A percentile compares a stretch with the other conserved stretches of the same genome.
Evolutionary conservation across 805 yeast genomes (phyloP).

Genomic region (Scheffersomyces coipomensis): DNA sequence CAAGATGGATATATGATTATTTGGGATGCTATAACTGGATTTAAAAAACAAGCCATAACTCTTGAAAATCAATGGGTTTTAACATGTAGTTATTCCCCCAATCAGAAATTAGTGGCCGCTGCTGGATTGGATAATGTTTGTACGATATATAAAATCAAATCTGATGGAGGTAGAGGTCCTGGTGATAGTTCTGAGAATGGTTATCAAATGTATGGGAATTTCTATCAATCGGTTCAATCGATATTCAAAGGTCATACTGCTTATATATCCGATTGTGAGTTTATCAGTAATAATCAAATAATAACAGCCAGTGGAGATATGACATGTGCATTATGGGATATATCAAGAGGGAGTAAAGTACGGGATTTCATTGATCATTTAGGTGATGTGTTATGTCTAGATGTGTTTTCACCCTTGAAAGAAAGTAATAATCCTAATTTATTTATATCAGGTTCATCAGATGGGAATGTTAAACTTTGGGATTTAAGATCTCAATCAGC

Average conservation of each 20-base stretch:
- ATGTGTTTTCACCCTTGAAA: constrained; percentile 16
- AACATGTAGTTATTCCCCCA: constrained; percentile 70
- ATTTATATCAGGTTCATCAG: constrained; percentile 67
- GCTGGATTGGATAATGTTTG: constrained; percentile 84
- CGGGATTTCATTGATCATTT: constrained; percentile 63
- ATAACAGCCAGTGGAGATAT: constrained; percentile 81
- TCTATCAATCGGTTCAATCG: constrained; percentile 38
- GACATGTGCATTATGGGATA: constrained; percentile 80
- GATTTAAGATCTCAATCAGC: constrained; percentile 54
- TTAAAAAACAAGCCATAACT: constrained; percentile 67
- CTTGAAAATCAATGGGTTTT: constrained; percentile 79
- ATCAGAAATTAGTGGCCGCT: constrained; percentile 64
- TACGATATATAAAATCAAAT: constrained; percentile 54
- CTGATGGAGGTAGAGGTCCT: constrained; percentile 4
- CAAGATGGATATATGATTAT: constrained; percentile 84
- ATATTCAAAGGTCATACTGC: constrained; percentile 80
- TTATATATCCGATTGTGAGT: constrained; percentile 73
- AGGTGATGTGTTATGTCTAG: constrained; percentile 64
- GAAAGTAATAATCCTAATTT: constrained; percentile 16
- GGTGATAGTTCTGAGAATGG: not conserved
- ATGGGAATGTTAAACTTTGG: constrained; percentile 67
- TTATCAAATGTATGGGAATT: constrained; percentile 11
- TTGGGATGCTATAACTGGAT: constrained; percentile 78
- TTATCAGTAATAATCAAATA: constrained; percentile 53
- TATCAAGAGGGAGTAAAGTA: constrained; percentile 52